Base-by-base conservation (phyloP, 2,329 filamentous ascomycete species). In the Fusarium sambucinum region DNA sequence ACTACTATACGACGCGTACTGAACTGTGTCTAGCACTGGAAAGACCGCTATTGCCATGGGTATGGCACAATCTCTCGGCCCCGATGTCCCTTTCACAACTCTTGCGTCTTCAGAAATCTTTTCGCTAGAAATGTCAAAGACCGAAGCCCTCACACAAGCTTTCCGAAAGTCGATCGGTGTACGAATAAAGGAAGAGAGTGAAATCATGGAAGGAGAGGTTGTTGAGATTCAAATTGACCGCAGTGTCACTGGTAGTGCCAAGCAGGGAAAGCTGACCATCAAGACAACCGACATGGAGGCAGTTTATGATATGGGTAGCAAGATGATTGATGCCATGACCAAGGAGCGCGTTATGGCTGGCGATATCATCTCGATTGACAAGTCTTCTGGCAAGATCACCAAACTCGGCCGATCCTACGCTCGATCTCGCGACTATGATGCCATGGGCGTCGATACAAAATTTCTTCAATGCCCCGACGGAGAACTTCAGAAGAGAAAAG, bases 221-320 rank as follows among this genome's bases (percentile, higher is more conserved):
- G 95, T 99, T 25, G 95, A 99, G 82, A 98, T 99, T 65, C 95
- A 98, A 81, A 97, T 97, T 68, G 96, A 99, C 80, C 89, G 96
- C 72, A 97, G 94, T 75, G 93, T 99, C 55, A 98, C 96, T 16
- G 96, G 96, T 48, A 93, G 92, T 72, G 96, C 96, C 76, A 99
- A 98, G 85, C 95, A 97, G 85, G 96, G 96, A 76, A 99, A 99
- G 82, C 90, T 99, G 69, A 99, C 96, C 21, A 97, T 99, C 84
- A 99, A 99, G 84, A 99, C 96, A 13, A 98, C 95, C 60, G 96
- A 99, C 80, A 99, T 99, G 96, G 96, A 99, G 82, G 97, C 96
- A 14, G 92, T 99, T 71, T 99, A 98, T 83, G 96, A 99, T 76
- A 97, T 99, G 94, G 96, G 96, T 70, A 95, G 92, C 72, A 98